Evolutionary conservation across 148 eudicot genomes (phyloP), one percentile per base, ranked within the genome.

Genomic region (Pharnaceum exiguum): DNA sequence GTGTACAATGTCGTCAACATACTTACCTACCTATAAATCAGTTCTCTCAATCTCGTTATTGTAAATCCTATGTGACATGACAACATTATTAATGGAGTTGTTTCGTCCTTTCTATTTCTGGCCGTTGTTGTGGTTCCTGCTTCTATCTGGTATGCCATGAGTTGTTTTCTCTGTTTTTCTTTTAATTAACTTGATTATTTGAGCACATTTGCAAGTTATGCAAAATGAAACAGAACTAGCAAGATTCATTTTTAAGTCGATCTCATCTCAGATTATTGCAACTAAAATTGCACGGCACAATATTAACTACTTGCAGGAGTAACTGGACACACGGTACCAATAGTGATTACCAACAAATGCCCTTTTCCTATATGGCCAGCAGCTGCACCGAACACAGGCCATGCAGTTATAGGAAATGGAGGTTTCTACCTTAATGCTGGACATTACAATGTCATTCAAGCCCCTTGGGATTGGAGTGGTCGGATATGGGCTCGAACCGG

Each of bases 301-400:
- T n/a, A n/a, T n/a, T 27, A 16, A 16, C 17, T 59, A 16, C 4
- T 36, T 69, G 40, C 46, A 53, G 61, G 37, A 30, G 77, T 60
- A 42, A 45, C 70, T 51, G 78, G 73, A 19, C 72, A 82, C 72
- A 65, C 15, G 24, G 66, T 65, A 27, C 27, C 80, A 24, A 71
- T 88, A 13, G 55, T 69, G 65, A 58, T 88, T 5, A 72, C 31
- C 51, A 88, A 84, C 78, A 80, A 72, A 58, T 88, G 96, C 70
- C 75, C 82, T 5, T 84, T 74, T 52, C 75, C 82, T 28, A 82
- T 88, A 73, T 88, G 96, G 91, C 96, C 91, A 3, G 89, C 91
- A 17, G 74, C 76, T 2, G 91, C 96, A 36, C 70, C 89, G 2
- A 80, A 82, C 80, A 37, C 66, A 17, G 96, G 93, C 60, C 85